Conservation (phyloP, 2,329 filamentous ascomycete species). For the Eutypa lata region DNA sequence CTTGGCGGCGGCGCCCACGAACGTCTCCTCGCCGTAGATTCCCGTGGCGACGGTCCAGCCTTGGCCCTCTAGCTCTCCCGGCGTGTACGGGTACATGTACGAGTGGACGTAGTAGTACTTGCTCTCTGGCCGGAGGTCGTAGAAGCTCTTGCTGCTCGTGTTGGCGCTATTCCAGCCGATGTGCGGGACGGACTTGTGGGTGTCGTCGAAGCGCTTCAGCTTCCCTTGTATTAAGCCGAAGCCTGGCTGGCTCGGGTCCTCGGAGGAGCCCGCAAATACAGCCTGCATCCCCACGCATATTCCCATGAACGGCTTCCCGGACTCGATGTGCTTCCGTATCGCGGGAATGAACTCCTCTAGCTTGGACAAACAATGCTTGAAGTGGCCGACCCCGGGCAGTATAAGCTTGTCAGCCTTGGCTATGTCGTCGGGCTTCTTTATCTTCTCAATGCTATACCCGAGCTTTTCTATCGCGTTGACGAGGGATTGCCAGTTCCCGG, state of each 20-base stretch:
- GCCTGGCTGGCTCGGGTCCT: slow-evolving; percentile 69
- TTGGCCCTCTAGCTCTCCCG: slow-evolving; percentile 70
- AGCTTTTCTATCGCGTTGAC: slow-evolving; percentile 97
- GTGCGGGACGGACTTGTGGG: slow-evolving; percentile 88
- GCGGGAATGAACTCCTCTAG: slow-evolving; percentile 85
- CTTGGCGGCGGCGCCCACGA: slow-evolving; percentile 84
- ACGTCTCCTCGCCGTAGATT: slow-evolving; percentile 82
- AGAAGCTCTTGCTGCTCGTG: slow-evolving; percentile 58
- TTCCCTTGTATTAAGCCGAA: slow-evolving; percentile 70
- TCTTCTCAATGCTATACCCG: slow-evolving; percentile 90
- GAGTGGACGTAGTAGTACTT: slow-evolving; percentile 99
- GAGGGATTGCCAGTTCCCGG: slow-evolving; percentile 91
- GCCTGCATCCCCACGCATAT: slow-evolving; percentile 95
- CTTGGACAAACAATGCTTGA: slow-evolving; percentile 89
- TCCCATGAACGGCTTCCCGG: slow-evolving; percentile 96
- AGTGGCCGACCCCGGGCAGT: slow-evolving; percentile 93
- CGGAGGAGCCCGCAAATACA: slow-evolving; percentile 80
- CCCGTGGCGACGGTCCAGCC: slow-evolving; percentile 94
- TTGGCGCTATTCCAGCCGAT: slow-evolving; percentile 97
- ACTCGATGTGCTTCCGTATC: slow-evolving; percentile 75
- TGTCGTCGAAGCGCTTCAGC: slow-evolving; percentile 74
- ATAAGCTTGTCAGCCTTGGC: slow-evolving; percentile 89
- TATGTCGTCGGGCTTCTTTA: slow-evolving; percentile 81
- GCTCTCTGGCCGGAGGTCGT: slow-evolving; percentile 73
- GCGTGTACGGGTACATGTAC: slow-evolving; percentile 76